phyloP scores from a whole-genome alignment of 169 alveolate species.

The Besnoitia besnoiti region DNA sequence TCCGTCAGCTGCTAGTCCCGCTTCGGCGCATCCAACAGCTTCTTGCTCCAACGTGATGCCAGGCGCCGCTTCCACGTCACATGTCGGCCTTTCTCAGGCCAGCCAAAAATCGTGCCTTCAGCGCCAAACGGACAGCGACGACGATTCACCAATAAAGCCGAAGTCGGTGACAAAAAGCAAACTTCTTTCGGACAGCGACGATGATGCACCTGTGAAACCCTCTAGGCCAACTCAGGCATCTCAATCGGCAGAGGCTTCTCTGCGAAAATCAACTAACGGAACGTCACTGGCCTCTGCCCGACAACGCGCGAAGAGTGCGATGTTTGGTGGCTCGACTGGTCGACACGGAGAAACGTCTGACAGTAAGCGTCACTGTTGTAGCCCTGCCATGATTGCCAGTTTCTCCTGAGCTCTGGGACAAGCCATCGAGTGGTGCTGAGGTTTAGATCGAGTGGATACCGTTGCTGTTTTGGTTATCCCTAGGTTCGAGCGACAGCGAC shows the following conservation, averaged over 20 bases:
- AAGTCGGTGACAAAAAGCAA: constrained; percentile 44
- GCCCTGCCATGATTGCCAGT: neutral
- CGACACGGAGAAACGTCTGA: neutral
- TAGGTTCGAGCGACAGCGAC: constrained; percentile 48
- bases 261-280: neutral
- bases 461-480: neutral
- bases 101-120: neutral
- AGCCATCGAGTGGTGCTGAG: too few relatives aligned
- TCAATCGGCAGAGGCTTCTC: neutral
- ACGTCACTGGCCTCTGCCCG: neutral
- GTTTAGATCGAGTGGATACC: too few relatives aligned
- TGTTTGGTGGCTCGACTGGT: neutral
- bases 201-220: constrained; percentile 37
- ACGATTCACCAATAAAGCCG: constrained; percentile 62
- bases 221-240: neutral
- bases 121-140: constrained; percentile 59
- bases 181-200: constrained; percentile 56
- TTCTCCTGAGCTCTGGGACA: neutral
- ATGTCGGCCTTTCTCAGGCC: neutral
- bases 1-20: neutral
- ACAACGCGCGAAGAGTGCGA: constrained; percentile 8
- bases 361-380: neutral
- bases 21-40: neutral
- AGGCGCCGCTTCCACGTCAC: neutral
- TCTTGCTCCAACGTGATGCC: neutral